Conservation (phyloP, 2,329 filamentous ascomycete species). For the Grosmannia huntii region DNA sequence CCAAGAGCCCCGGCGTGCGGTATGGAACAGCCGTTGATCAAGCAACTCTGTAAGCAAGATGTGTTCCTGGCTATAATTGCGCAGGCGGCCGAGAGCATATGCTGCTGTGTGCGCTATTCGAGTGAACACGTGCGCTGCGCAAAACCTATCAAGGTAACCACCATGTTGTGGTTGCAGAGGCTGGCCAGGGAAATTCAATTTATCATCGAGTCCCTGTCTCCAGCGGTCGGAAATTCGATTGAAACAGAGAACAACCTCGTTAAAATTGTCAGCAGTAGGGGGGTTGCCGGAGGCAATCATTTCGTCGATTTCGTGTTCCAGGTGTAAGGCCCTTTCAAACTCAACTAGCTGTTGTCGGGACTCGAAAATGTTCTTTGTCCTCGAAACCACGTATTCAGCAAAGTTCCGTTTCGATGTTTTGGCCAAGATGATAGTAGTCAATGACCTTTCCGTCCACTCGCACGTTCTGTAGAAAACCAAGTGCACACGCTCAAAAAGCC, state of each 20-base stretch:
- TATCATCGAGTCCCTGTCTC: constrained; percentile 58
- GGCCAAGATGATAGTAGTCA: constrained; percentile 88
- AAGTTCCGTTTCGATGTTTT: constrained; percentile 83
- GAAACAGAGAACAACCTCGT: constrained; percentile 58
- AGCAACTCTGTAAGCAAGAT: constrained; percentile 62
- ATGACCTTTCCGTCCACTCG: constrained; percentile 93
- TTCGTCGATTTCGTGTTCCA: constrained; percentile 69
- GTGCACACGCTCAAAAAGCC: constrained; percentile 86
- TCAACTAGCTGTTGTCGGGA: constrained; percentile 66
- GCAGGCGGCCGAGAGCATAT: constrained; percentile 66
- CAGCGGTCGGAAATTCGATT: constrained; percentile 70
- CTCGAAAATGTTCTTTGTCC: constrained; percentile 78
- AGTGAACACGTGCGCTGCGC: constrained; percentile 85
- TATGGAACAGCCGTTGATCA: constrained; percentile 70
- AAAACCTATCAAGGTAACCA: constrained; percentile 79
- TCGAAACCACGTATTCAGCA: constrained; percentile 77
- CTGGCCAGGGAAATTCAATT: constrained; percentile 62
- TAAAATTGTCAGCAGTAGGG: constrained; percentile 50
- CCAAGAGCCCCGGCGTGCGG: constrained; percentile 76
- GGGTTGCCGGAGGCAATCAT: constrained; percentile 70
- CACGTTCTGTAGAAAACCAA: constrained; percentile 92
- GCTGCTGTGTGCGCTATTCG: constrained; percentile 83
- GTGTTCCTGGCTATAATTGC: constrained; percentile 68
- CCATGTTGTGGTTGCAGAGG: constrained; percentile 76
- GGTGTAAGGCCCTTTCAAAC: constrained; percentile 75